A percentile compares a stretch with the other conserved stretches of the same genome.
phyloP scores from a whole-genome alignment of 805 yeast genomes.

The Candida ulmi region DNA sequence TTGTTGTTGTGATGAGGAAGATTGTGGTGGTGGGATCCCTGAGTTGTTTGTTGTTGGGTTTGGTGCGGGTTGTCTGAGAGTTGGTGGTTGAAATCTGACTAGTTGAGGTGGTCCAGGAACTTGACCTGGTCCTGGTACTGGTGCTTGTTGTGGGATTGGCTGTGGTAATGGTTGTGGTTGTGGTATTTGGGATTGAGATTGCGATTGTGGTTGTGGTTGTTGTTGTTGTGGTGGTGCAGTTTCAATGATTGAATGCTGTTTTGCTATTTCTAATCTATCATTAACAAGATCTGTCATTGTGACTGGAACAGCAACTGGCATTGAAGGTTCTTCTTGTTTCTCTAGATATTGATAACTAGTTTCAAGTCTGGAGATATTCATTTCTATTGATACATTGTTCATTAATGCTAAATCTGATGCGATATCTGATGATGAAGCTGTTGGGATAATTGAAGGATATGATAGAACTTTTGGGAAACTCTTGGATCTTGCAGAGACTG shows the following conservation, averaged over 20 bases:
- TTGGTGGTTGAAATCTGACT: background rate
- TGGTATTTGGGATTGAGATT: background rate
- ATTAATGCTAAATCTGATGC: constrained; percentile 12
- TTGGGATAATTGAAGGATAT: constrained; percentile 6
- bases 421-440: constrained; percentile 13
- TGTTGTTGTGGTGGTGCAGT: background rate
- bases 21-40: background rate
- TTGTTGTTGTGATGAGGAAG: background rate
- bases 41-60: too few species aligned
- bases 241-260: background rate
- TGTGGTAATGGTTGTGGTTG: background rate
- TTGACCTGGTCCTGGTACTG: too few species aligned
- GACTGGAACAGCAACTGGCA: constrained; percentile 9
- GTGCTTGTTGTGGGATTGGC: too few species aligned
- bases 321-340: constrained; percentile 2
- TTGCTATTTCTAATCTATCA: constrained; percentile 12
- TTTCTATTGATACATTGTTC: background rate
- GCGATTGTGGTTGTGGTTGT: background rate
- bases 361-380: constrained; percentile 3
- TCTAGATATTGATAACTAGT: constrained; percentile 9
- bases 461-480: constrained; percentile 1
- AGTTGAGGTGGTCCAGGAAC: background rate
- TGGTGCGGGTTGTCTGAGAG: background rate
- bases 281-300: constrained; percentile 25
- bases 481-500: constrained; percentile 5